These are phyloP conservation scores for Aspergillus pseudoglaucus DNA, from an alignment of 2,329 filamentous ascomycete species.

Conservation along the genomic window DNA sequence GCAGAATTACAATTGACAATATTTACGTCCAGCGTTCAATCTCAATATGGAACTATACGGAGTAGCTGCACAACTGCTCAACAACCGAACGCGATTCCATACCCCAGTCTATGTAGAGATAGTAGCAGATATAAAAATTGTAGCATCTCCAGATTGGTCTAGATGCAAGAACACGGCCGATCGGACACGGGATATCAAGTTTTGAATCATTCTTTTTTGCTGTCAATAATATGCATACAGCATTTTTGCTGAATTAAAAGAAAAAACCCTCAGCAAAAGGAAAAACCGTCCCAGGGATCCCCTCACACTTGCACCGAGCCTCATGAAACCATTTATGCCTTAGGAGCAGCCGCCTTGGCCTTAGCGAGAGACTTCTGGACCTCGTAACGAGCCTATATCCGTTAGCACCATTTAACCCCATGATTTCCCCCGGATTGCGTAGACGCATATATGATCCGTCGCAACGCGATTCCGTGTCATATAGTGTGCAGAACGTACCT, in stretches of 20 bases:
- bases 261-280: constrained; percentile 25
- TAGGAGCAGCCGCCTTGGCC: constrained; percentile 75
- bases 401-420: neutral
- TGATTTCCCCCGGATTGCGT: neutral
- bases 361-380: constrained; percentile 94
- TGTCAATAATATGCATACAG: constrained; percentile 38
- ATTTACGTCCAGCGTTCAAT: no score
- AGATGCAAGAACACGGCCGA: constrained; percentile 1
- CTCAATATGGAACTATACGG: no score
- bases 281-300: constrained; percentile 34
- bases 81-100: no score
- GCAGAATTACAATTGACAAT: neutral
- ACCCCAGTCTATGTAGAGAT: no score
- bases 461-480: neutral
- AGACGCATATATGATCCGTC: neutral
- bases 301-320: constrained; percentile 39
- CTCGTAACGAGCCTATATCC: constrained; percentile 71
- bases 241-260: constrained; percentile 30
- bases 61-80: no score
- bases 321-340: constrained; percentile 40
- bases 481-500: constrained; percentile 56
- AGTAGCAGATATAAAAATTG: no score
- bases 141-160: no score
- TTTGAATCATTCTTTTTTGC: constrained; percentile 39
- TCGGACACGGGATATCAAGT: constrained; percentile 30